These are phyloP conservation scores for Neckera pumila DNA, from an alignment of 225 moss, liverwort and hornwort genomes.

Conservation along the genomic window DNA sequence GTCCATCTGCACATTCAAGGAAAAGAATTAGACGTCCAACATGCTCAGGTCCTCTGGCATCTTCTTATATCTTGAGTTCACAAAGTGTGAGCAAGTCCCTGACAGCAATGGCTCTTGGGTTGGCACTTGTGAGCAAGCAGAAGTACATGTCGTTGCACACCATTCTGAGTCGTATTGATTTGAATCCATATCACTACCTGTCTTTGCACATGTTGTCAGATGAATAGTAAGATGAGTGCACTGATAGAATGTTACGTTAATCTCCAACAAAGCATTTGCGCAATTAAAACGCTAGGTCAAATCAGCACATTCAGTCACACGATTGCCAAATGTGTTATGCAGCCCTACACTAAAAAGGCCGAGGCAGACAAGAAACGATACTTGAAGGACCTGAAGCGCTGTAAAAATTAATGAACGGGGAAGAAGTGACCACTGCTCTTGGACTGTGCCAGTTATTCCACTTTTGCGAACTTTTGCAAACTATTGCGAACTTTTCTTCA, in stretches of 20 bases:
- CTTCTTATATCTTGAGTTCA: not conserved
- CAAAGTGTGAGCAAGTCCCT: not conserved
- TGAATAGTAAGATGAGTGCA: not conserved
- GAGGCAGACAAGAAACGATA: slow-evolving; percentile 70
- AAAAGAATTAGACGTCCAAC: not conserved
- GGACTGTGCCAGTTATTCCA: not conserved
- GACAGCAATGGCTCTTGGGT: not conserved
- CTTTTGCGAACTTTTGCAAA: not conserved
- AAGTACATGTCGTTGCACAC: not conserved
- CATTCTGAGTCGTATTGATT: not conserved
- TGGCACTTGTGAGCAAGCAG: not conserved
- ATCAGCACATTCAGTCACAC: not conserved
- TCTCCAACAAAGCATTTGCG: not conserved
- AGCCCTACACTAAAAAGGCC: slow-evolving; percentile 62
- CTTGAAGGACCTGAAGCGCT: slow-evolving; percentile 53
- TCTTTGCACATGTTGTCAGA: not conserved
- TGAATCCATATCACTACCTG: not conserved
- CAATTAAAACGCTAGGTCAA: not conserved
- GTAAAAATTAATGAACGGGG: slow-evolving; percentile 6
- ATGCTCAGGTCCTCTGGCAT: not conserved
- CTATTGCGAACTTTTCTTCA: not conserved
- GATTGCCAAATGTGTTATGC: slow-evolving; percentile 1
- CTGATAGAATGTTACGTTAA: not conserved
- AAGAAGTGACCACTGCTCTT: not conserved
- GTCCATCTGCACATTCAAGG: not conserved